Conservation (phyloP, 495 filamentous ascomycete genomes). For the Cudoniella acicularis region DNA sequence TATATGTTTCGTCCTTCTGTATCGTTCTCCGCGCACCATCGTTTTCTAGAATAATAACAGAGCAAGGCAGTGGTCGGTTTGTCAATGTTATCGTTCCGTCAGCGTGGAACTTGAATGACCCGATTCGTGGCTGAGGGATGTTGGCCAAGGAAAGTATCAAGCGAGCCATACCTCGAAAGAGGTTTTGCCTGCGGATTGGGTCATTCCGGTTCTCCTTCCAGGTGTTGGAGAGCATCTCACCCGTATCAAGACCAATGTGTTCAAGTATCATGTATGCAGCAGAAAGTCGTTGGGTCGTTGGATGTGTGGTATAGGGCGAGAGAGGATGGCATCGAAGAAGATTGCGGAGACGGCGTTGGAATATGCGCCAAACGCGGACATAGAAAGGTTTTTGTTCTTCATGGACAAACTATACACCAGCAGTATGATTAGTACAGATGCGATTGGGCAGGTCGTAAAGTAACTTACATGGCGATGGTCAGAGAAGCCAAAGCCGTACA, state of each 20-base stretch:
- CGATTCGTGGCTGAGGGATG: too few relatives aligned
- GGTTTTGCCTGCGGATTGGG: conserved; percentile 19
- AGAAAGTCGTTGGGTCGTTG: conserved; percentile 14
- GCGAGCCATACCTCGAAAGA: conserved; percentile 28
- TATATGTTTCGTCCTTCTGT: conserved; percentile 28
- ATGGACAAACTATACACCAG: not conserved
- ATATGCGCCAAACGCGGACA: not conserved
- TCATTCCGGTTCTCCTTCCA: conserved; percentile 28
- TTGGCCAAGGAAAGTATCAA: conserved; percentile 25
- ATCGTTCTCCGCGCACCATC: conserved; percentile 34
- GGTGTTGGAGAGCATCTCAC: conserved; percentile 34
- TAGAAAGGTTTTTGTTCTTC: not conserved
- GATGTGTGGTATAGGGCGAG: conserved; percentile 23
- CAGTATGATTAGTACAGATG: not conserved
- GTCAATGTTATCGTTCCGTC: conserved; percentile 22
- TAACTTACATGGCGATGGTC: too few relatives aligned
- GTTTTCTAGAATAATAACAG: conserved; percentile 34
- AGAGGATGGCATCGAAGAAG: conserved; percentile 25
- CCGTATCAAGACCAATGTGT: conserved; percentile 25
- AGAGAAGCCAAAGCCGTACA: too few relatives aligned
- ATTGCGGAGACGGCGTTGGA: not conserved
- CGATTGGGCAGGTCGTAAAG: not conserved
- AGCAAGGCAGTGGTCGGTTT: conserved; percentile 30
- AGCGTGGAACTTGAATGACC: conserved; percentile 26
- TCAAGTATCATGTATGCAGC: conserved; percentile 35